Conservation (phyloP, 1,139 yeast species). For the Yamadazyma pseudoaaseri region DNA sequence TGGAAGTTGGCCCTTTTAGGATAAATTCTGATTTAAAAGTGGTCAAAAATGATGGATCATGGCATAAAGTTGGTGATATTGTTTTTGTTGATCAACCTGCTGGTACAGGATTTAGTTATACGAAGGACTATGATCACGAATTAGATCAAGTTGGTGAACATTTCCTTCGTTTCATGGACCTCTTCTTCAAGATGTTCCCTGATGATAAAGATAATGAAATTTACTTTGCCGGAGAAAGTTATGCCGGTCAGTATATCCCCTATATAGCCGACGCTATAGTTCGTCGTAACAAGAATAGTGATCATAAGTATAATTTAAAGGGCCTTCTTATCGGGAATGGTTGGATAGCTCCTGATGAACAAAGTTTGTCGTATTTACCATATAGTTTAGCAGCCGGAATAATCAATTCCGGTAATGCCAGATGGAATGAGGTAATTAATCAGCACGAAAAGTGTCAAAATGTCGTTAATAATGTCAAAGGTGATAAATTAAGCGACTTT, state of each 20-base stretch:
- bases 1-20: conserved; percentile 91
- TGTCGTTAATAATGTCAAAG: conserved; percentile 21
- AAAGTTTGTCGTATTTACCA: conserved; percentile 79
- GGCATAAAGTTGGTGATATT: conserved; percentile 80
- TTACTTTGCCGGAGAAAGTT: conserved; percentile 90
- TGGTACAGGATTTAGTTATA: conserved; percentile 86
- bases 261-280: conserved; percentile 70
- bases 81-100: conserved; percentile 93
- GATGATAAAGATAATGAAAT: conserved; percentile 65
- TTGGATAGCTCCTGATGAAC: conserved; percentile 90
- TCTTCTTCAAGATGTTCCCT: conserved; percentile 73
- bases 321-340: conserved; percentile 91
- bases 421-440: conserved; percentile 38
- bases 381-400: conserved; percentile 62
- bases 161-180: conserved; percentile 62
- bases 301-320: conserved; percentile 43
- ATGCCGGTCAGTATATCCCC: conserved; percentile 97
- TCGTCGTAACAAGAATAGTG: conserved; percentile 38
- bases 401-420: conserved; percentile 38
- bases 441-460: conserved; percentile 64
- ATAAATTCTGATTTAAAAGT: conserved; percentile 46
- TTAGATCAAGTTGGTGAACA: conserved; percentile 58
- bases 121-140: conserved; percentile 55
- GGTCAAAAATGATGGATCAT: conserved; percentile 67
- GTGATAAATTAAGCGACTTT: conserved; percentile 23